phyloP scores from a whole-genome alignment of 257 asterid genomes.

The Scutellaria galericulata region DNA sequence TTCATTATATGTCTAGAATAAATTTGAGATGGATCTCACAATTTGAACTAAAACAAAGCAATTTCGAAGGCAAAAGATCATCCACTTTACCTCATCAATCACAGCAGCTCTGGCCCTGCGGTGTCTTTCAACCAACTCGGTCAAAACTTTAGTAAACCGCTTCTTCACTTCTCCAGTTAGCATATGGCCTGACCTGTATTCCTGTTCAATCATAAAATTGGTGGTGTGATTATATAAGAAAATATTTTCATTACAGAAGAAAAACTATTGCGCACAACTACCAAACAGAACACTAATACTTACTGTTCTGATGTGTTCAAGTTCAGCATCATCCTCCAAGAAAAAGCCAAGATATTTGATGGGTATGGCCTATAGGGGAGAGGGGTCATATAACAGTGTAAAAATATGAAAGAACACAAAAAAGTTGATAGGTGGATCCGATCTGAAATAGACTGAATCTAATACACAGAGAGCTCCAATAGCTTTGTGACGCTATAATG shows the following conservation, averaged over 20 bases:
- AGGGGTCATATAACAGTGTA: neutral
- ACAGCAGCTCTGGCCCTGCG: slow-evolving; percentile 82
- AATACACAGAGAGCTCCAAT: too few species aligned
- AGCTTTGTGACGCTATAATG: too few species aligned
- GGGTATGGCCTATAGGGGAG: slow-evolving; percentile 67
- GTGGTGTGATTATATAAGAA: neutral
- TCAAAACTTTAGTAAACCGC: slow-evolving; percentile 71
- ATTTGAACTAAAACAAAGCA: neutral
- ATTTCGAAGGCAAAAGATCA: neutral
- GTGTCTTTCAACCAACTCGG: slow-evolving; percentile 84
- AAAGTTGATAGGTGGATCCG: too few species aligned
- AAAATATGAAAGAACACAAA: too few species aligned
- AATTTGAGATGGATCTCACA: neutral
- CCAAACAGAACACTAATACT: slow-evolving; percentile 13
- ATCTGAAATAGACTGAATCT: too few species aligned
- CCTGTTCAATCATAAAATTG: slow-evolving; percentile 50
- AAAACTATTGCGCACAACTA: neutral
- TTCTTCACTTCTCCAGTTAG: slow-evolving; percentile 92
- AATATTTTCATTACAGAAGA: neutral
- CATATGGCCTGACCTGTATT: slow-evolving; percentile 89
- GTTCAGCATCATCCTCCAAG: slow-evolving; percentile 54
- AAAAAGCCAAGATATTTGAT: slow-evolving; percentile 69
- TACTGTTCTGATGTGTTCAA: slow-evolving; percentile 68
- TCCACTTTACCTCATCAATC: slow-evolving; percentile 75
- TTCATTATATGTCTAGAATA: neutral